Base-by-base conservation (phyloP, 73 alveolate genomes). In the Urostyla sp. region DNA sequence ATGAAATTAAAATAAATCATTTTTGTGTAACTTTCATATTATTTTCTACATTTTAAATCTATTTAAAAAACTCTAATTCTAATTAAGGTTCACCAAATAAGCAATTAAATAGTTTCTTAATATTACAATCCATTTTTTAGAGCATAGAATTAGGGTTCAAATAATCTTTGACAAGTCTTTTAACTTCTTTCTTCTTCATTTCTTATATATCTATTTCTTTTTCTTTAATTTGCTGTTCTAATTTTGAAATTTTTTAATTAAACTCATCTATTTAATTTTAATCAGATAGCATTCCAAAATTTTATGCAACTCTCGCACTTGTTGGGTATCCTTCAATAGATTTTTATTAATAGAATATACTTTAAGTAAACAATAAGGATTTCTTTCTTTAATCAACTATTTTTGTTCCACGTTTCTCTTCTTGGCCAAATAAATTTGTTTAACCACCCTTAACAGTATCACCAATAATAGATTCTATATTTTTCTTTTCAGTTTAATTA, bases 1-100 rank as follows among this genome's bases (percentile, higher is more conserved):
- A n/a, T n/a, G n/a, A n/a, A n/a, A n/a, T n/a, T n/a, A n/a, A n/a
- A n/a, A n/a, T n/a, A n/a, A n/a, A n/a, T n/a, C n/a, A n/a, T n/a
- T n/a, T n/a, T n/a, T n/a, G n/a, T n/a, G n/a, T n/a, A n/a, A n/a
- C n/a, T 31, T 58, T 58, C 5, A 28, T 15, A 31, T 30, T 63
- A 16, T 63, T 4, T 21, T 63, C 79, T 43, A 44, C 40, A 4
- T 43, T 16, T 63, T 63, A 43, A n/a, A 63, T 60, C 21, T 63
- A 34, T 40, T 63, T 63, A 63, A 16, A 38, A 28, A 63, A 63
- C 28, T 63, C 79, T 11, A 63, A 20, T 23, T 63, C 79, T 60
- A 57, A 63, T 1, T n/a, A 36, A 5, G 49, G 37, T 8, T 63
- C 79, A 1, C 79, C 79, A 43, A 20, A 63, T 23, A 63, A 18